Conservation (phyloP, 257 asterid genomes). For the Ehretia macrophylla region DNA sequence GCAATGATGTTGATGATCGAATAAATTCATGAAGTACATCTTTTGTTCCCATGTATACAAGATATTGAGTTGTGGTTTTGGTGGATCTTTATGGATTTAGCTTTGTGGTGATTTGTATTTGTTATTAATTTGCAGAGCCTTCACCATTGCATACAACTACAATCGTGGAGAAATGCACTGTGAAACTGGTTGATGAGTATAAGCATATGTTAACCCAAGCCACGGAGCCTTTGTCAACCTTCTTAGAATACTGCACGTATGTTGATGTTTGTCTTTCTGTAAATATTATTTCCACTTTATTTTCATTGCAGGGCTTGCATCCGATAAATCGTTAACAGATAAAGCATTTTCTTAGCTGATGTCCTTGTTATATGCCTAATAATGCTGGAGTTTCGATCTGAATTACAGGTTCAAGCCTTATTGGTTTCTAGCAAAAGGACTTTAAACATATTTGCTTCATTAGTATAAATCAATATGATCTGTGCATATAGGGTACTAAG, state of each 20-base stretch:
- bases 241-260: constrained; percentile 80
- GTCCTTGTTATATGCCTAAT: too few relatives aligned
- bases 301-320: neutral
- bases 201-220: constrained; percentile 92
- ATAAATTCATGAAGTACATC: too few relatives aligned
- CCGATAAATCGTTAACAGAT: too few relatives aligned
- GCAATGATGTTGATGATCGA: too few relatives aligned
- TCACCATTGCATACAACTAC: constrained; percentile 92
- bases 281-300: neutral
- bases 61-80: neutral
- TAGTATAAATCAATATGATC: too few relatives aligned
- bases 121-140: constrained; percentile 57
- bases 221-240: constrained; percentile 85
- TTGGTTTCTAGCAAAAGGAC: too few relatives aligned
- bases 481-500: too few relatives aligned
- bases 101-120: constrained; percentile 13
- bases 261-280: constrained; percentile 11
- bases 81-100: neutral
- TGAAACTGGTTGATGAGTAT: constrained; percentile 84
- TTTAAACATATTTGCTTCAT: too few relatives aligned
- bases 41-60: too few relatives aligned
- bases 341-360: too few relatives aligned
- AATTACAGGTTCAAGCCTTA: too few relatives aligned
- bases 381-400: too few relatives aligned
- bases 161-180: constrained; percentile 96